These are phyloP conservation scores for Diaporthe batatas DNA, from an alignment of 2,329 filamentous ascomycete species.

Conservation along the genomic window DNA sequence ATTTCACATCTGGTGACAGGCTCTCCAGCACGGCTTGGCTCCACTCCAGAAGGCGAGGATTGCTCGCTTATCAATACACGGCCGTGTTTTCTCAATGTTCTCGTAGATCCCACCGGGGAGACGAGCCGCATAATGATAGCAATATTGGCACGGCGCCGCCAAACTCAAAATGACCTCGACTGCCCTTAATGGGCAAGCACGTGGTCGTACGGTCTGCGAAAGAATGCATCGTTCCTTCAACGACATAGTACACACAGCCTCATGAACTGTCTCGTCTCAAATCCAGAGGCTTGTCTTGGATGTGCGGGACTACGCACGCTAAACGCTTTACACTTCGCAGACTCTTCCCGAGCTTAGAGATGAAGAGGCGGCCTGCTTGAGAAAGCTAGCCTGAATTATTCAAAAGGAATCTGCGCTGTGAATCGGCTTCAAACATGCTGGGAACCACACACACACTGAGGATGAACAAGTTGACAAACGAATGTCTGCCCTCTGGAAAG, in stretches of 20 bases:
- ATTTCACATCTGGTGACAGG: neutral
- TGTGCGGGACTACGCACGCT: too few relatives aligned
- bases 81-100: neutral
- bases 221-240: too few relatives aligned
- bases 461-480: neutral
- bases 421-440: neutral
- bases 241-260: neutral
- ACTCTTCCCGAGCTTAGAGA: too few relatives aligned
- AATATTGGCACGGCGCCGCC: neutral
- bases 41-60: neutral
- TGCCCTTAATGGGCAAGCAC: neutral
- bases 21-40: neutral
- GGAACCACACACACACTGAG: neutral
- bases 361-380: neutral
- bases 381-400: neutral
- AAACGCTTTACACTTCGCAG: too few relatives aligned
- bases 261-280: neutral
- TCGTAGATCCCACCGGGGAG: neutral
- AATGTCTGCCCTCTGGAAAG: neutral
- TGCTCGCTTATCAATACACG: neutral
- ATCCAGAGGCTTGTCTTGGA: neutral
- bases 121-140: neutral
- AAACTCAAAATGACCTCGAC: neutral
- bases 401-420: too few relatives aligned
- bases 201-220: too few relatives aligned